Conservation (phyloP, 306 rosid genomes). For the Trifolium repens region DNA sequence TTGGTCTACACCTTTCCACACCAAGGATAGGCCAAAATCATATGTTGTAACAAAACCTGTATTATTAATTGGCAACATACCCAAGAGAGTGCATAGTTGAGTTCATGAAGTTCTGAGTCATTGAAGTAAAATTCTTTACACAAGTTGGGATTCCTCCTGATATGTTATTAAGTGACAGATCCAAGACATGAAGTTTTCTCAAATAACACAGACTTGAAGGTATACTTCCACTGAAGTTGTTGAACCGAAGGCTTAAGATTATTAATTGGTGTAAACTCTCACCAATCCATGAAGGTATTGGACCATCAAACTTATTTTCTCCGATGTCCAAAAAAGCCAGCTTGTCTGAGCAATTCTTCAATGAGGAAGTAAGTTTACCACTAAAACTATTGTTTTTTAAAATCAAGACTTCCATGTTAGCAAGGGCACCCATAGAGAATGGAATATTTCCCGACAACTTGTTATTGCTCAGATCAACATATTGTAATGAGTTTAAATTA, state of each 20-base stretch:
- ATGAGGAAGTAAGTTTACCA: constrained; percentile 13
- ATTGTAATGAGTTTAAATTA: neutral
- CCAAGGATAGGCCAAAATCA: neutral
- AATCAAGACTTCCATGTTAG: neutral
- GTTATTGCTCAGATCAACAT: constrained; percentile 26
- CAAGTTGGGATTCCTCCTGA: neutral
- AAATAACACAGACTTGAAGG: constrained; percentile 17
- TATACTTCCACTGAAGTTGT: constrained; percentile 2
- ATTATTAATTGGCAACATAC: too few species aligned
- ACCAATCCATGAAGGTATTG: constrained; percentile 39
- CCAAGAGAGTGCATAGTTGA: too few species aligned
- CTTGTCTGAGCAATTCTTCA: constrained; percentile 18
- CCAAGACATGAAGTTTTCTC: neutral
- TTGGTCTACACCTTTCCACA: neutral
- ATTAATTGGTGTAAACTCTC: neutral
- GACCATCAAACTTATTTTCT: constrained; percentile 25
- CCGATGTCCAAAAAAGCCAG: neutral
- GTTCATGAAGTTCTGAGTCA: neutral
- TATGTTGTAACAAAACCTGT: too few species aligned
- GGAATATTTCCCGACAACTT: constrained; percentile 9
- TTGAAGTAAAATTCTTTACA: neutral
- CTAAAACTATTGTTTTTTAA: constrained; percentile 32
- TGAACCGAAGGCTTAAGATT: neutral
- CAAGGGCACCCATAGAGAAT: neutral
- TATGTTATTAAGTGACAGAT: neutral